Evolutionary conservation across 768 basidiomycete genomes (phyloP).

Genomic region (Symmetrospora coprosmae): DNA sequence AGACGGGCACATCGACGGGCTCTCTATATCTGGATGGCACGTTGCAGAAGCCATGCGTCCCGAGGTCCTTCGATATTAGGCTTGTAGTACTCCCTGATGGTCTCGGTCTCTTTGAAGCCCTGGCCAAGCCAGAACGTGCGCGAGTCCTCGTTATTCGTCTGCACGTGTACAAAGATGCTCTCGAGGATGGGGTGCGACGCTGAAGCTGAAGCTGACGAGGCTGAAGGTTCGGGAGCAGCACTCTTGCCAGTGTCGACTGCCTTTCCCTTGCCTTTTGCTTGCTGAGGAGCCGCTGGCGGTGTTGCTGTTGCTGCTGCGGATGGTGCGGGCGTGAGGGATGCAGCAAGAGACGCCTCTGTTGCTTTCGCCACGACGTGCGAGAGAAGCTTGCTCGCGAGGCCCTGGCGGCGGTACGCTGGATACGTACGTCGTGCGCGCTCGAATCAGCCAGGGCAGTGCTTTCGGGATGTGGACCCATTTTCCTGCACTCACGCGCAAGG

Average conservation of each 20-base stretch:
- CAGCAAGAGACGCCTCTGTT: conserved; percentile 23
- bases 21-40: conserved; percentile 41
- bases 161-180: conserved; percentile 66
- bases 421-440: not conserved
- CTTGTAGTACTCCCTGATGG: conserved; percentile 68
- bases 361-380: conserved; percentile 46
- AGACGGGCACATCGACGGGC: not conserved
- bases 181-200: conserved; percentile 24
- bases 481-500: conserved; percentile 45
- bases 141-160: conserved; percentile 61
- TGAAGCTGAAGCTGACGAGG: not conserved
- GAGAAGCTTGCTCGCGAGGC: conserved; percentile 58
- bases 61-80: conserved; percentile 55
- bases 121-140: conserved; percentile 71
- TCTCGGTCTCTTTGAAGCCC: conserved; percentile 48
- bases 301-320: not conserved
- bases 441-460: not conserved
- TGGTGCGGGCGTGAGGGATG: not conserved
- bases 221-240: not conserved
- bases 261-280: conserved; percentile 23
- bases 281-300: not conserved
- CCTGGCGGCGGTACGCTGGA: conserved; percentile 61
- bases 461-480: not conserved
- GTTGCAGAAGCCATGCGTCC: conserved; percentile 77
- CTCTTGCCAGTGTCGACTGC: not conserved